Percentiles rank a stretch among this genome's conserved stretches.
Conservation (phyloP, 345 rosid species). For the Ricinus communis region DNA sequence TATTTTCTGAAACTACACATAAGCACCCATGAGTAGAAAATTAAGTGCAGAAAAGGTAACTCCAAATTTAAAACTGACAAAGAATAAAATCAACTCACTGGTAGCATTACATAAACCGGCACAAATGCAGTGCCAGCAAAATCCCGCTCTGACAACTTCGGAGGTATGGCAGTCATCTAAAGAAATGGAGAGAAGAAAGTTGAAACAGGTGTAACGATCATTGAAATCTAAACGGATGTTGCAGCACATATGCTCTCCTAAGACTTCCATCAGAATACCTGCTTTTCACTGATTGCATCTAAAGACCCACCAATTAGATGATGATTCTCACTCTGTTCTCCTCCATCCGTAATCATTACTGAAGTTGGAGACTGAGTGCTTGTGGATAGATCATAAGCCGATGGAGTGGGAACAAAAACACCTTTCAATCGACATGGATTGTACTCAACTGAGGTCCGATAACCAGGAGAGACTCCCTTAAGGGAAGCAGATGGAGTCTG, state of each 20-base stretch:
- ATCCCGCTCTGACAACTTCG: slow-evolving; percentile 69
- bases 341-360: slow-evolving; percentile 53
- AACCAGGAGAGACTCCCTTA: slow-evolving; percentile 61
- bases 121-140: slow-evolving; percentile 76
- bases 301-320: slow-evolving; percentile 50
- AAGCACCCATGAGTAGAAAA: not conserved
- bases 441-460: slow-evolving; percentile 60
- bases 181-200: slow-evolving; percentile 13
- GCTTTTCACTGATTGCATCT: slow-evolving; percentile 57
- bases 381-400: slow-evolving; percentile 59
- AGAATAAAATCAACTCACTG: slow-evolving; percentile 53
- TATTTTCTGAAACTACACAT: no score
- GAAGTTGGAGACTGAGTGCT: slow-evolving; percentile 49
- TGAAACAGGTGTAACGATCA: not conserved
- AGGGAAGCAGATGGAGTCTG: slow-evolving; percentile 59
- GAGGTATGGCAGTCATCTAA: slow-evolving; percentile 54
- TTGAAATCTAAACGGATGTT: slow-evolving; percentile 5
- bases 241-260: not conserved
- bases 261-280: slow-evolving; percentile 43
- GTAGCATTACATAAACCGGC: slow-evolving; percentile 95
- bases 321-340: slow-evolving; percentile 49
- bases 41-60: slow-evolving; percentile 14
- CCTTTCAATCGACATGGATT: slow-evolving; percentile 72
- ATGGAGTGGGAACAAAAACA: slow-evolving; percentile 62
- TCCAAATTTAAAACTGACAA: not conserved